A percentile compares a stretch with the other conserved stretches of the same genome.
Conservation (phyloP, 192 early-diverging fungal species). For the Mortierella antarctica region DNA sequence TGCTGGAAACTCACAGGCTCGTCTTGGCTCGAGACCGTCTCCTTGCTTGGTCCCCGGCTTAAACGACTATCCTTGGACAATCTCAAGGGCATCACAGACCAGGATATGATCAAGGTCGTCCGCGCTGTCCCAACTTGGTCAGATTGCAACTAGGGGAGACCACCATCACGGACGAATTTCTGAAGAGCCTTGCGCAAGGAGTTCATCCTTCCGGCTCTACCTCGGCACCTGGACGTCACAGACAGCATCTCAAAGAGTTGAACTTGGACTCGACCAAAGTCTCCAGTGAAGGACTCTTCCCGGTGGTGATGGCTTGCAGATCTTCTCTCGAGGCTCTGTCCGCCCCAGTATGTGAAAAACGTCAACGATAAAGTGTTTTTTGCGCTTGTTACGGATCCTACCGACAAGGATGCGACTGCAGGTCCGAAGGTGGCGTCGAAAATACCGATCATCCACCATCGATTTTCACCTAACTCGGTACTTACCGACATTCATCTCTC, state of each 20-base stretch:
- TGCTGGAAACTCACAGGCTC: slow-evolving; percentile 16
- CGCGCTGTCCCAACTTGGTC: slow-evolving; percentile 17
- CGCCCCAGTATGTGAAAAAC: background rate
- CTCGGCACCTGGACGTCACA: background rate
- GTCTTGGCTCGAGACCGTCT: background rate
- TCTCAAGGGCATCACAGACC: slow-evolving; percentile 5
- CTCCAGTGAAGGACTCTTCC: slow-evolving; percentile 2
- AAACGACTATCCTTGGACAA: slow-evolving; percentile 16
- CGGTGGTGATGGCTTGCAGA: slow-evolving; percentile 3
- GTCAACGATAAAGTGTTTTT: background rate
- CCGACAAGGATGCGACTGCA: background rate
- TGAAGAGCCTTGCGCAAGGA: slow-evolving; percentile 2
- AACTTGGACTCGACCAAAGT: slow-evolving; percentile 12
- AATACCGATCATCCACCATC: background rate
- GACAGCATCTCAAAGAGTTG: background rate
- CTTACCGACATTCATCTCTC: slow-evolving; percentile 11
- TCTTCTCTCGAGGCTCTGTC: background rate
- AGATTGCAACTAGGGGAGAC: slow-evolving; percentile 9
- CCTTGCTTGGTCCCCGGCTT: slow-evolving; percentile 20
- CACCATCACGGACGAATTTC: slow-evolving; percentile 11
- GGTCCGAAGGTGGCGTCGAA: background rate
- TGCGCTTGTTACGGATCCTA: slow-evolving; percentile 6
- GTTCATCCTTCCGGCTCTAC: background rate
- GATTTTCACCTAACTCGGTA: slow-evolving; percentile 5
- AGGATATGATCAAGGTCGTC: slow-evolving; percentile 10